These are phyloP conservation scores for Aspergillus tubingensis DNA, from an alignment of 2,329 filamentous ascomycete genomes.

Conservation along the genomic window DNA sequence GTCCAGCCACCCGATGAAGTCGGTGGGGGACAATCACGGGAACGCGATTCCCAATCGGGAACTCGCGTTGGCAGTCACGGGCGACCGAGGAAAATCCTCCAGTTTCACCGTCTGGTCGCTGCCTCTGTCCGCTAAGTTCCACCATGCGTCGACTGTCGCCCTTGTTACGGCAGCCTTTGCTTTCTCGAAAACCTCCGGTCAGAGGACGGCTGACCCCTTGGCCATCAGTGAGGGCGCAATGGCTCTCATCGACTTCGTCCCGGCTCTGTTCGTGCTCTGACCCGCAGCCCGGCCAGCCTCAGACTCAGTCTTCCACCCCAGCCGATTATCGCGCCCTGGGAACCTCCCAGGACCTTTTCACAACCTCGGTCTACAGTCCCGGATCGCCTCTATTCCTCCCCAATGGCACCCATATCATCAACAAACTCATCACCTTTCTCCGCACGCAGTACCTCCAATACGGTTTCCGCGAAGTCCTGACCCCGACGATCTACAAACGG, in stretches of 20 bases:
- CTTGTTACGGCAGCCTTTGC: constrained; percentile 11
- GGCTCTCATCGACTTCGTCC: constrained; percentile 23
- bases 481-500: constrained; percentile 88
- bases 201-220: neutral
- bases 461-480: constrained; percentile 85
- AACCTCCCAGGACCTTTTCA: constrained; percentile 71
- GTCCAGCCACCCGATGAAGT: constrained; percentile 9
- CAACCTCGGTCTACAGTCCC: constrained; percentile 75
- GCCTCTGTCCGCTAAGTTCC: neutral
- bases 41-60: constrained; percentile 20
- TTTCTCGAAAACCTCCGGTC: constrained; percentile 1
- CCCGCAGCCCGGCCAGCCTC: constrained; percentile 18
- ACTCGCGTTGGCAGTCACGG: constrained; percentile 17
- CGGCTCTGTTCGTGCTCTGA: constrained; percentile 35
- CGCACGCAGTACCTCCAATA: constrained; percentile 81
- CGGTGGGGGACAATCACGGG: constrained; percentile 22
- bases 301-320: constrained; percentile 37
- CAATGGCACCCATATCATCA: constrained; percentile 79
- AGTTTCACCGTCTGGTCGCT: neutral
- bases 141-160: constrained; percentile 24
- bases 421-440: constrained; percentile 77
- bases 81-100: constrained; percentile 11
- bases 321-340: constrained; percentile 55
- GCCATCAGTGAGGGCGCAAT: constrained; percentile 17
- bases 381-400: constrained; percentile 84